Evolutionary conservation across 139 green algal genomes (phyloP), one percentile per base, ranked within the genome.

Genomic region (Pleodorina starrii): DNA sequence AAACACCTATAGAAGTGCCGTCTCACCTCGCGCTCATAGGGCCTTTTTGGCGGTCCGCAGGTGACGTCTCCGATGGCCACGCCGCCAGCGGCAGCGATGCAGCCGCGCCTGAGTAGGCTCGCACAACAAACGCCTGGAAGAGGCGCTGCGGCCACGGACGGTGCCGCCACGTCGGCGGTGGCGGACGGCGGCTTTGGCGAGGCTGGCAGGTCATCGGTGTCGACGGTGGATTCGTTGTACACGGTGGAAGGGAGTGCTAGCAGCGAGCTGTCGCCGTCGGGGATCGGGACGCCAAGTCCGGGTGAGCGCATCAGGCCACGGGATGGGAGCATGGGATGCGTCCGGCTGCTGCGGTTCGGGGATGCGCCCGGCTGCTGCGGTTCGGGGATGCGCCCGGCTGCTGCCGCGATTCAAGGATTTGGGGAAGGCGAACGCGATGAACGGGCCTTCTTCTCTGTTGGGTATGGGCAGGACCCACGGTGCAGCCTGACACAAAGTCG

Each of bases 161-260:
- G 40, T 35, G 73, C 75, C 2, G 44, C 75, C 36, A 32, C 75
- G 32, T 29, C 19, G 73, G 73, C 73, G 42, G 29, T 36, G 73
- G n/a, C 46, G 48, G 75, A 35, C 32, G 75, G 77, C 50, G 38
- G 77, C 77, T 72, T 69, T 14, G 48, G 32, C 32, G 35, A 48
- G 32, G 32, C 17, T 27, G 16, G 38, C 19, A 36, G 79, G 57
- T 59, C 79, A 3, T 78, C 60, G 19, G 40, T 51, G 25, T 86
- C 79, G 2, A 86, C 79, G 10, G 36, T 77, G 43, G 81, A 87
- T 72, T 66, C 40, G 14, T 85, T 54, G 40, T 77, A 78, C n/a
- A 48, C 29, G 12, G 36, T 11, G 10, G 43, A 7, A 5, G 79
- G 19, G 23, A 57, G 50, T 23, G 57, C 51, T n/a, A 87, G 81